Evolutionary conservation across 495 filamentous ascomycete species (phyloP).

Genomic region (Rostrohypoxylon terebratum): DNA sequence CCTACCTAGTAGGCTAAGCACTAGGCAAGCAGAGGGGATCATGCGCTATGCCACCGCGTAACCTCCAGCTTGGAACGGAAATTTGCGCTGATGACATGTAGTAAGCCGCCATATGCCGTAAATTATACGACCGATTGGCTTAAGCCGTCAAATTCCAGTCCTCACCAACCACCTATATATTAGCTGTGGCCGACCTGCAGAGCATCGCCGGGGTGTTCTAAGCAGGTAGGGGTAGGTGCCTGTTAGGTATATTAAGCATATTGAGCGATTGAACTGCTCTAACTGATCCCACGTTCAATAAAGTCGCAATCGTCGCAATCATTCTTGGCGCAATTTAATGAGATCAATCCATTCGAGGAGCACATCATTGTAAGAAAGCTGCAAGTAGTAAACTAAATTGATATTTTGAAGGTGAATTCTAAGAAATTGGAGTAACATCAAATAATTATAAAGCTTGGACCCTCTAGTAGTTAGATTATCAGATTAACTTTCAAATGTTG

Average conservation of each 20-base stretch:
- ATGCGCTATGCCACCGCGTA: neutral
- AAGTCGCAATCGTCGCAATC: too few species aligned
- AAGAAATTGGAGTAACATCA: too few species aligned
- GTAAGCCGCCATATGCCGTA: neutral
- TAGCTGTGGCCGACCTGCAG: neutral
- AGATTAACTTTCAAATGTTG: neutral
- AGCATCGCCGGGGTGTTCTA: too few species aligned
- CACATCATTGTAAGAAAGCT: too few species aligned
- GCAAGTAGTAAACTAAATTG: too few species aligned
- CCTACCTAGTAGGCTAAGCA: neutral
- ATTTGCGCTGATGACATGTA: neutral
- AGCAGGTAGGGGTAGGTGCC: neutral
- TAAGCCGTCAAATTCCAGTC: constrained; percentile 1
- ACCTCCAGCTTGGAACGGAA: neutral
- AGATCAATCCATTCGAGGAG: too few species aligned
- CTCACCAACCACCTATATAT: neutral
- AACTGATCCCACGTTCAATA: too few species aligned
- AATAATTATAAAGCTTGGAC: too few species aligned
- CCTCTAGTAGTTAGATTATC: neutral
- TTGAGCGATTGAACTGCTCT: too few species aligned
- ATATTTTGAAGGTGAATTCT: too few species aligned
- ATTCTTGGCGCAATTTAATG: too few species aligned
- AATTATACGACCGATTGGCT: neutral
- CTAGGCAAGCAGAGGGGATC: neutral
- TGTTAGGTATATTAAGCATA: too few species aligned